Conservation (phyloP, 1,284 basidiomycete species). For the Sporisorium iseilematis-ciliati region DNA sequence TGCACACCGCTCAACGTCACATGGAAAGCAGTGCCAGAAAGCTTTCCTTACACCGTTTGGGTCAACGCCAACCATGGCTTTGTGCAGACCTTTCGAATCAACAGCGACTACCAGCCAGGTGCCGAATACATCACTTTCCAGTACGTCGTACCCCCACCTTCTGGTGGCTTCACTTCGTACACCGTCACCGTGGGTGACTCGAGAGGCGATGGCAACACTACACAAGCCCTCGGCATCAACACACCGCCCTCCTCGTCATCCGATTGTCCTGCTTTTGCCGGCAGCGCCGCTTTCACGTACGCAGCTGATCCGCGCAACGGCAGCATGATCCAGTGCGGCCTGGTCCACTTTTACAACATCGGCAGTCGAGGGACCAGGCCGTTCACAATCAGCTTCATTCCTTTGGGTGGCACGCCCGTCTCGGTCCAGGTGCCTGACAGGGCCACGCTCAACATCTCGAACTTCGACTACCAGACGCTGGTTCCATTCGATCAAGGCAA, state of each 20-base stretch:
- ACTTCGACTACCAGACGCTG: slow-evolving; percentile 33
- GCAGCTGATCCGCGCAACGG: slow-evolving; percentile 45
- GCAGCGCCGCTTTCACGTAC: slow-evolving; percentile 37
- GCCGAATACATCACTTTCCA: slow-evolving; percentile 53
- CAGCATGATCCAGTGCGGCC: slow-evolving; percentile 49
- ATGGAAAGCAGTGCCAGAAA: slow-evolving; percentile 27
- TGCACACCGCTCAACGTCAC: slow-evolving; percentile 60
- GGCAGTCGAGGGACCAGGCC: slow-evolving; percentile 48
- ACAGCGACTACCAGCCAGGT: slow-evolving; percentile 48
- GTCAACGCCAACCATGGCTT: slow-evolving; percentile 44
- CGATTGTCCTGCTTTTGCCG: slow-evolving; percentile 44
- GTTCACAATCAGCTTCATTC: slow-evolving; percentile 55
- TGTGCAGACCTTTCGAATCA: slow-evolving; percentile 45
- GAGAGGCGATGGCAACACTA: slow-evolving; percentile 54
- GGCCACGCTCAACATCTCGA: slow-evolving; percentile 40
- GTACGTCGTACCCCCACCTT: slow-evolving; percentile 43
- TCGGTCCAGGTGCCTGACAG: slow-evolving; percentile 44
- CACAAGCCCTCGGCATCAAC: slow-evolving; percentile 30
- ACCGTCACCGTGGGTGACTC: slow-evolving; percentile 46
- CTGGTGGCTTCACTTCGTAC: slow-evolving; percentile 39
- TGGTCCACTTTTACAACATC: slow-evolving; percentile 55
- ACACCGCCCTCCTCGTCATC: slow-evolving; percentile 20
- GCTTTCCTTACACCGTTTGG: slow-evolving; percentile 58
- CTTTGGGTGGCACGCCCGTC: slow-evolving; percentile 39
- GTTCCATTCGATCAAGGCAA: slow-evolving; percentile 53